phyloP scores from a whole-genome alignment of 2,329 filamentous ascomycete genomes.

The Exophiala sp. region DNA sequence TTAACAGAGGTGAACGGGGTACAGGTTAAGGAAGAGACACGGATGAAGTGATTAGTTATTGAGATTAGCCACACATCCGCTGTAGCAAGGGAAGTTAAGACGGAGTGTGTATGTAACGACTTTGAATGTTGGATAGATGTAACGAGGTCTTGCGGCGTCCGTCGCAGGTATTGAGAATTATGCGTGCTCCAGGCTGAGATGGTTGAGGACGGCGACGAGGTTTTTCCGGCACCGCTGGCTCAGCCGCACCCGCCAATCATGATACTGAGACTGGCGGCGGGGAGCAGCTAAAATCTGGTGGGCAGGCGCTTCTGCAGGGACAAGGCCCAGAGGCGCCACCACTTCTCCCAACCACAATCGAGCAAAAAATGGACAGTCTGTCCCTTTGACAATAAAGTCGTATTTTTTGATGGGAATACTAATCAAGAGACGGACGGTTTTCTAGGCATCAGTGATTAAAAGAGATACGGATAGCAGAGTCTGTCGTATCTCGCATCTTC shows the following conservation, averaged over 20 bases:
- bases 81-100: slow-evolving; percentile 15
- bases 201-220: slow-evolving; percentile 15
- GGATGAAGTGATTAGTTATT: slow-evolving; percentile 14
- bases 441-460: slow-evolving; percentile 5
- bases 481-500: background rate
- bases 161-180: background rate
- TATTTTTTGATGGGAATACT: background rate
- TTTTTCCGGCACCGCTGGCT: slow-evolving; percentile 11
- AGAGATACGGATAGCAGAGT: background rate
- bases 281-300: slow-evolving; percentile 12
- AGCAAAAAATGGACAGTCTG: slow-evolving; percentile 6
- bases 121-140: slow-evolving; percentile 5
- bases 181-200: slow-evolving; percentile 1
- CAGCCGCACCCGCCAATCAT: background rate
- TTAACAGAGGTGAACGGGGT: background rate
- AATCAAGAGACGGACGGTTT: background rate
- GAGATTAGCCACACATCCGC: slow-evolving; percentile 3
- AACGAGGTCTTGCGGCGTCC: background rate
- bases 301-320: slow-evolving; percentile 20
- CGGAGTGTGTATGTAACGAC: slow-evolving; percentile 2
- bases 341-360: slow-evolving; percentile 5
- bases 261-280: background rate
- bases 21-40: background rate
- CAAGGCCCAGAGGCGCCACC: slow-evolving; percentile 16
- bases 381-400: no score